Percentiles rank a stretch among this genome's conserved stretches.
Evolutionary conservation across 768 basidiomycete genomes (phyloP).

Genomic region (Xerocomus brunneocitrinus): DNA sequence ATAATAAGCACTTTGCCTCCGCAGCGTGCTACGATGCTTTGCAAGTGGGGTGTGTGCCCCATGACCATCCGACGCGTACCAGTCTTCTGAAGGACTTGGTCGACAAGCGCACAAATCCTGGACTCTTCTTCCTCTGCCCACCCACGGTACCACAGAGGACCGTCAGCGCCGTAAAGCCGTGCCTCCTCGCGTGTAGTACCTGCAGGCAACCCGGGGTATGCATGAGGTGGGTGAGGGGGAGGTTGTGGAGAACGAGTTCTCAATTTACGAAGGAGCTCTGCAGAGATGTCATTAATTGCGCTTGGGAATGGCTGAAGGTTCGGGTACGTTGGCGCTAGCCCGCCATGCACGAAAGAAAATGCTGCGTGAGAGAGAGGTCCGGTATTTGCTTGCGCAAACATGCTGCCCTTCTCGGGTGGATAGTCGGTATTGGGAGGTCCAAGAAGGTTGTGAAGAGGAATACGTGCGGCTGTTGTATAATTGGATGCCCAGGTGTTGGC

Average conservation of each 20-base stretch:
- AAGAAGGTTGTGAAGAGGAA: conserved; percentile 71
- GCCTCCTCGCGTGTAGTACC: conserved; percentile 63
- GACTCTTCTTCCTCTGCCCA: conserved; percentile 78
- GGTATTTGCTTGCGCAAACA: conserved; percentile 29
- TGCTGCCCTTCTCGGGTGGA: conserved; percentile 35
- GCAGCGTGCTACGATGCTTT: conserved; percentile 83
- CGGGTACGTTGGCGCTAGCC: conserved; percentile 72
- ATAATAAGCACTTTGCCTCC: conserved; percentile 93
- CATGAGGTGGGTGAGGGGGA: conserved; percentile 73
- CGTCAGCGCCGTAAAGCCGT: conserved; percentile 68
- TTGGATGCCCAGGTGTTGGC: conserved; percentile 82
- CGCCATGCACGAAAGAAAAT: conserved; percentile 91
- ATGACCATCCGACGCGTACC: conserved; percentile 88
- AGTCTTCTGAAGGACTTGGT: conserved; percentile 63
- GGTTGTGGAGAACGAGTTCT: conserved; percentile 62
- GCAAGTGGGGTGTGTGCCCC: conserved; percentile 94
- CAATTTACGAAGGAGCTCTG: conserved; percentile 64
- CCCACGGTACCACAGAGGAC: conserved; percentile 93
- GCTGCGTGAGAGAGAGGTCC: conserved; percentile 70
- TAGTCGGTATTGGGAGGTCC: conserved; percentile 65
- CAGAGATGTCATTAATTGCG: conserved; percentile 72
- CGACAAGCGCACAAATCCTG: conserved; percentile 65
- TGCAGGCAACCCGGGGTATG: conserved; percentile 67
- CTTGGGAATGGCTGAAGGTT: conserved; percentile 79
- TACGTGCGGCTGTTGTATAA: conserved; percentile 75